phyloP scores from a whole-genome alignment of 192 early-diverging fungal genomes.

The Dispira parvispora region DNA sequence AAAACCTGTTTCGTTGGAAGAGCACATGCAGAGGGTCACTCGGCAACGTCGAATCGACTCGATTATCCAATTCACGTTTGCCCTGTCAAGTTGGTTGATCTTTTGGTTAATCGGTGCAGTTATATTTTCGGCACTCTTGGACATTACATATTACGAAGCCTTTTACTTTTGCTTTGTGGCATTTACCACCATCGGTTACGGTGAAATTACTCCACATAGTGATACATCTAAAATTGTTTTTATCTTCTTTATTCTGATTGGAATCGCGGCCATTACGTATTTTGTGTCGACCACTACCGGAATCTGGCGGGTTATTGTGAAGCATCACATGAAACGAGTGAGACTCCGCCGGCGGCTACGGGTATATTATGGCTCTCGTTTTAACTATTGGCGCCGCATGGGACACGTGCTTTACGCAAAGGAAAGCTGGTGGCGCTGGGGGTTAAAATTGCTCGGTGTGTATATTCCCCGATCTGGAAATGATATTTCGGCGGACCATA shows the following conservation, averaged over 20 bases:
- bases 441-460: background rate
- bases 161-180: conserved; percentile 32
- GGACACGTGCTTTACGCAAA: background rate
- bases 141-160: conserved; percentile 22
- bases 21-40: background rate
- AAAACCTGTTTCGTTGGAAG: background rate
- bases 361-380: background rate
- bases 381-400: background rate
- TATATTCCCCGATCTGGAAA: background rate
- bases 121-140: conserved; percentile 22
- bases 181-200: conserved; percentile 32
- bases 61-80: conserved; percentile 1
- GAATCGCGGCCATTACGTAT: conserved; percentile 22
- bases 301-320: conserved; percentile 2
- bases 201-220: conserved; percentile 20
- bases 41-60: background rate
- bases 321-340: background rate
- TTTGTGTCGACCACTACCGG: conserved; percentile 13
- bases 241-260: conserved; percentile 27
- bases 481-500: background rate
- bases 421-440: background rate
- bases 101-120: conserved; percentile 23
- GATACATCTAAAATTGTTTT: conserved; percentile 24
- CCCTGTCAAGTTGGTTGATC: conserved; percentile 17
- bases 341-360: background rate